Evolutionary conservation across 441 rosid species (phyloP).

Genomic region (Kokia cookei): DNA sequence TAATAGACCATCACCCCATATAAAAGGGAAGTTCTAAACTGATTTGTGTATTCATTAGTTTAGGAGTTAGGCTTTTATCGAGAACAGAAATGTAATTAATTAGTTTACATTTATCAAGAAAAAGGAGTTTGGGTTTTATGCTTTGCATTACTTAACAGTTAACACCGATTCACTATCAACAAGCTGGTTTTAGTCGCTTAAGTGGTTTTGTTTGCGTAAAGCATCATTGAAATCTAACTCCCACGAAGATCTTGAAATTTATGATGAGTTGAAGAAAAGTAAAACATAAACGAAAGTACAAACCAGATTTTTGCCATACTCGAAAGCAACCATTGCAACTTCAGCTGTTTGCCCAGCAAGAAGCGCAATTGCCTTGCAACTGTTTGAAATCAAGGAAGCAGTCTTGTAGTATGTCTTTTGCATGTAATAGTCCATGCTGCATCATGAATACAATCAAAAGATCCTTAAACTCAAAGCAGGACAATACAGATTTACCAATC

Average conservation of each 20-base stretch:
- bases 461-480: background rate
- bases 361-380: conserved; percentile 90
- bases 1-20: background rate
- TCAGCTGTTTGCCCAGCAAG: conserved; percentile 89
- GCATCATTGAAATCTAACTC: background rate
- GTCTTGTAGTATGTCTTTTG: conserved; percentile 91
- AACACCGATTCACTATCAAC: background rate
- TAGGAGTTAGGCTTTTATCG: background rate
- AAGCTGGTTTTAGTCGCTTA: background rate
- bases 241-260: background rate
- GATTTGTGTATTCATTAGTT: background rate
- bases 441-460: background rate
- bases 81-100: no score
- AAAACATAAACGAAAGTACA: conserved; percentile 19
- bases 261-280: background rate
- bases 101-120: background rate
- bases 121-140: background rate
- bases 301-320: conserved; percentile 97
- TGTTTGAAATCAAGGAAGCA: conserved; percentile 84
- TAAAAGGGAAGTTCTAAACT: background rate
- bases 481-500: background rate
- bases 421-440: conserved; percentile 91
- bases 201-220: background rate
- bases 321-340: conserved; percentile 79
- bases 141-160: background rate